These are phyloP conservation scores for Dictyostelium purpureum DNA, from an alignment of 78 protist species.

Conservation along the genomic window DNA sequence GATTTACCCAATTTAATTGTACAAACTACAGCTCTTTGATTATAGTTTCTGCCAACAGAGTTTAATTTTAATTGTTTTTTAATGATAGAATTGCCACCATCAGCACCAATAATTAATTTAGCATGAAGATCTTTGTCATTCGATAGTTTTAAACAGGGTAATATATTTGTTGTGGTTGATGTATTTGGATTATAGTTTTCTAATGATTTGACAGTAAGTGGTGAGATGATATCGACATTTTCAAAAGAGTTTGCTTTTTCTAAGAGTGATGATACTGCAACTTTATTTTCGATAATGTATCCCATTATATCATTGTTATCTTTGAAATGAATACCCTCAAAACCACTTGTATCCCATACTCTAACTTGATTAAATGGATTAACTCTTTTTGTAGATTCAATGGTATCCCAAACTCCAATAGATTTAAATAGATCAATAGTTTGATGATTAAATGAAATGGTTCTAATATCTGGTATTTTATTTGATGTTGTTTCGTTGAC, in stretches of 20 bases:
- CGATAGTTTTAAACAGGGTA: not conserved
- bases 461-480: constrained; percentile 47
- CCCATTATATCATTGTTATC: constrained; percentile 37
- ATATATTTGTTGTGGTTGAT: not conserved
- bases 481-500: not conserved
- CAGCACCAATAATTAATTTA: constrained; percentile 47
- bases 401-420: constrained; percentile 38
- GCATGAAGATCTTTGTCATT: not conserved
- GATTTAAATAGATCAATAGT: constrained; percentile 36
- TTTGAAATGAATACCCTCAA: constrained; percentile 35
- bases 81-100: constrained; percentile 72
- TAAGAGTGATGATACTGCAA: constrained; percentile 32
- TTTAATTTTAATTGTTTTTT: constrained; percentile 29
- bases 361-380: constrained; percentile 31
- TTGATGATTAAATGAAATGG: constrained; percentile 46
- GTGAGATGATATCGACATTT: not conserved
- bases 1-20: constrained; percentile 26
- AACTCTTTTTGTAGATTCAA: constrained; percentile 26
- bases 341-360: constrained; percentile 75
- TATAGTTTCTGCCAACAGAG: constrained; percentile 39
- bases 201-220: constrained; percentile 10
- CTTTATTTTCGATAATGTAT: constrained; percentile 41
- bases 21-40: constrained; percentile 82
- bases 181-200: not conserved
- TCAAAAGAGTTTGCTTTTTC: not conserved